Conservation (phyloP, 1,284 basidiomycete genomes). For the Ustilago sp. region DNA sequence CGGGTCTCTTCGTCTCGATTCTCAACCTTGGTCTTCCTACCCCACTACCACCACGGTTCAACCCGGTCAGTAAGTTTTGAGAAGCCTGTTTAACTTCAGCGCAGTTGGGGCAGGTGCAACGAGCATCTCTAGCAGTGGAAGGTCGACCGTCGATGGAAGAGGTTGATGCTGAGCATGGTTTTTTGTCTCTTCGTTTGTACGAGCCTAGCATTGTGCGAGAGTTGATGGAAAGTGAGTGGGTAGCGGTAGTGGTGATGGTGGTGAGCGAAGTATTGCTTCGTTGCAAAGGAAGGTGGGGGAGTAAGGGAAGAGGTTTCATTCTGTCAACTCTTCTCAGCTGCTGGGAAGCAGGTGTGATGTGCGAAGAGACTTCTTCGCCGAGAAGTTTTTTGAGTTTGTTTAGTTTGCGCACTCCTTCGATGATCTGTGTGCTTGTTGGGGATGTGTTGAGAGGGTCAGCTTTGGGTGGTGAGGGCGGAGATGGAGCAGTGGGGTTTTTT, state of each 20-base stretch:
- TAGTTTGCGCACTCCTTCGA: constrained; percentile 24
- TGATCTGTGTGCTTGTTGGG: constrained; percentile 38
- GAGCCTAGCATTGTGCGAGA: constrained; percentile 3
- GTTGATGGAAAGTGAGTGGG: not conserved
- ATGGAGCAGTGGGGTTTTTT: not conserved
- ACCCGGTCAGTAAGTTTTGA: not conserved
- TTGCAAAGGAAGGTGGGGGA: constrained; percentile 3
- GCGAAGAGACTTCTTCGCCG: constrained; percentile 24
- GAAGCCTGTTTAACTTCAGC: not conserved
- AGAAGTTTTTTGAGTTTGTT: constrained; percentile 42
- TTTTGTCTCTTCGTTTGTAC: constrained; percentile 8
- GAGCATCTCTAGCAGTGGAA: not conserved
- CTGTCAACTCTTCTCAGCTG: not conserved
- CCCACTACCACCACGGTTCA: not conserved
- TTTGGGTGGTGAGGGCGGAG: not conserved
- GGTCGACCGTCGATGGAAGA: not conserved
- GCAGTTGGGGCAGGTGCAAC: not conserved
- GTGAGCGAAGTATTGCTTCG: constrained; percentile 12
- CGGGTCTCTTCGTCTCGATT: not conserved
- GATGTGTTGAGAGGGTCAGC: not conserved
- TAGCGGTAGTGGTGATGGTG: not conserved
- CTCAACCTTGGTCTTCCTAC: not conserved
- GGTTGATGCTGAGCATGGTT: not conserved
- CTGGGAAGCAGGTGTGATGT: not conserved
- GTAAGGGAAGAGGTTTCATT: constrained; percentile 22